A percentile compares a stretch with the other conserved stretches of the same genome.
These are phyloP conservation scores for Lathyrus oleraceus DNA, from an alignment of 306 rosid species.

Conservation along the genomic window DNA sequence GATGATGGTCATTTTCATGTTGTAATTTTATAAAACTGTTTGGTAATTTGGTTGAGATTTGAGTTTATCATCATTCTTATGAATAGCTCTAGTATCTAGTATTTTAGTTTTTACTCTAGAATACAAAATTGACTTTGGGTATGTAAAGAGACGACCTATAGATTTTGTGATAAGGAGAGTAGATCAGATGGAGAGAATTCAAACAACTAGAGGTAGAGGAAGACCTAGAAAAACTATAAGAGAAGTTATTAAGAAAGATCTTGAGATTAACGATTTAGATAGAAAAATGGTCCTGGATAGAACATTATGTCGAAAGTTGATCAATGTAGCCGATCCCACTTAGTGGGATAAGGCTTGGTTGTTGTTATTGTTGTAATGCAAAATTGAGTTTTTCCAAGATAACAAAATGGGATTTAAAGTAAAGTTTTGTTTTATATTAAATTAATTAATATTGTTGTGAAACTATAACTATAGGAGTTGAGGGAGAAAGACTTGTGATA, in stretches of 20 bases:
- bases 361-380: neutral
- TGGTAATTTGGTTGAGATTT: neutral
- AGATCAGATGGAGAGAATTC: too few relatives aligned
- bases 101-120: conserved; percentile 1
- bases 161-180: too few relatives aligned
- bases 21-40: conserved; percentile 1
- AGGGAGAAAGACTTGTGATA: neutral
- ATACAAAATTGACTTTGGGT: neutral
- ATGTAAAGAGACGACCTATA: too few relatives aligned
- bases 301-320: too few relatives aligned
- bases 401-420: neutral
- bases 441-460: neutral
- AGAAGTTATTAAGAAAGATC: too few relatives aligned
- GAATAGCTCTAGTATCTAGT: neutral
- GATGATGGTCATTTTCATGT: conserved; percentile 3
- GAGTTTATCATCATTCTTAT: neutral
- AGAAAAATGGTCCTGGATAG: too few relatives aligned
- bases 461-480: neutral
- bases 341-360: too few relatives aligned
- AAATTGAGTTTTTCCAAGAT: neutral
- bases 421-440: neutral
- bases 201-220: too few relatives aligned
- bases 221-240: too few relatives aligned
- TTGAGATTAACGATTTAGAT: too few relatives aligned
- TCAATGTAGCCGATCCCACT: too few relatives aligned